phyloP scores from a whole-genome alignment of 495 filamentous ascomycete genomes.

The Symbiotaphrina buchneri region DNA sequence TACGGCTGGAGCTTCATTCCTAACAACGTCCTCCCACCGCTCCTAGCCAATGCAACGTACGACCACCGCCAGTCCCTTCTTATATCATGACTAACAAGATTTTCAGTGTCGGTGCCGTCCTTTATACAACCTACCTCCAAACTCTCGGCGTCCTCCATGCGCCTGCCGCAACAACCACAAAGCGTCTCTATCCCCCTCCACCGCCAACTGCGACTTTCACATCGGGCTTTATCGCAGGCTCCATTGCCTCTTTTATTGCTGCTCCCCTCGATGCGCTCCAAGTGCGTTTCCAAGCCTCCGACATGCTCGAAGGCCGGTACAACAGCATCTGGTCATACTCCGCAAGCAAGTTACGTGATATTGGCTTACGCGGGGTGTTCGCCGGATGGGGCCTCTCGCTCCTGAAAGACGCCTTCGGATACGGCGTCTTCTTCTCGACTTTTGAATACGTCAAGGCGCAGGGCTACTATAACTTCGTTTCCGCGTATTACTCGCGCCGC shows the following conservation, averaged over 20 bases:
- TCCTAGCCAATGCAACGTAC: slow-evolving; percentile 58
- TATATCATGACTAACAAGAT: not conserved
- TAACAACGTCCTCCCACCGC: slow-evolving; percentile 66
- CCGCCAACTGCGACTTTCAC: slow-evolving; percentile 38
- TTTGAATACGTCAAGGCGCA: slow-evolving; percentile 83
- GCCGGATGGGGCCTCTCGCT: slow-evolving; percentile 63
- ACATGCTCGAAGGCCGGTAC: slow-evolving; percentile 44
- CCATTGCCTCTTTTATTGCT: slow-evolving; percentile 57
- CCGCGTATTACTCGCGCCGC: slow-evolving; percentile 46
- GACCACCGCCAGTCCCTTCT: slow-evolving; percentile 5
- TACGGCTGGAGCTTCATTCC: slow-evolving; percentile 78
- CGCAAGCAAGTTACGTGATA: slow-evolving; percentile 46
- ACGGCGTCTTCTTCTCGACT: slow-evolving; percentile 60
- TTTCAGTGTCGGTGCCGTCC: slow-evolving; percentile 49
- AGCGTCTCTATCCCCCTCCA: slow-evolving; percentile 57
- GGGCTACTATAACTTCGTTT: slow-evolving; percentile 58
- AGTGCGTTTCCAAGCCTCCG: slow-evolving; percentile 48
- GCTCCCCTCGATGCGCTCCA: slow-evolving; percentile 80
- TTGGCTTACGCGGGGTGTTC: slow-evolving; percentile 62
- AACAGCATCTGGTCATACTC: slow-evolving; percentile 70
- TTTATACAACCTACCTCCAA: slow-evolving; percentile 78
- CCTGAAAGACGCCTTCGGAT: slow-evolving; percentile 61
- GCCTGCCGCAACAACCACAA: slow-evolving; percentile 41
- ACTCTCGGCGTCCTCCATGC: slow-evolving; percentile 49
- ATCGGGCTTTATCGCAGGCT: slow-evolving; percentile 57